Evolutionary conservation across 1,284 basidiomycete genomes (phyloP).

Genomic region (Tylopilus sp.): DNA sequence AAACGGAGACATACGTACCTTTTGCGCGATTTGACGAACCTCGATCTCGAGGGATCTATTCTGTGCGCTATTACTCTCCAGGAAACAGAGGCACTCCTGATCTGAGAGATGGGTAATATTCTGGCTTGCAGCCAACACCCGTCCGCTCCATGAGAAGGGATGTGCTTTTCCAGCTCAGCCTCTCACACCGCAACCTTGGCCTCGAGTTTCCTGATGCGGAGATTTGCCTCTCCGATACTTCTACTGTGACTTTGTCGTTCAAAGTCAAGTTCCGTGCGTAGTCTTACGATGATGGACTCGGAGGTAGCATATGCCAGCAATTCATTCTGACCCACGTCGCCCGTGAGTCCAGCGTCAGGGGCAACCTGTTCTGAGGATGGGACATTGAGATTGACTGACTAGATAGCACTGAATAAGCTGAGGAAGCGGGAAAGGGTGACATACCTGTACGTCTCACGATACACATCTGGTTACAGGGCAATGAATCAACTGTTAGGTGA

Average conservation of each 20-base stretch:
- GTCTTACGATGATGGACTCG: constrained; percentile 54
- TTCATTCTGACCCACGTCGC: constrained; percentile 21
- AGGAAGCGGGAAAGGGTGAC: constrained; percentile 44
- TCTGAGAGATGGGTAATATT: constrained; percentile 25
- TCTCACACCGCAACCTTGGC: no score
- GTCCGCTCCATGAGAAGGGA: no score
- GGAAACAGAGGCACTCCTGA: constrained; percentile 53
- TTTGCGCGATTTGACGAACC: constrained; percentile 51
- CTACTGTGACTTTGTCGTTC: constrained; percentile 58
- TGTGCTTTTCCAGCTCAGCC: no score
- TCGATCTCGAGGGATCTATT: constrained; percentile 61
- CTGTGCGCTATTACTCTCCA: constrained; percentile 51
- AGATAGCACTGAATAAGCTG: constrained; percentile 24
- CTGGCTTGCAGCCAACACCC: not conserved
- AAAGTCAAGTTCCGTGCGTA: constrained; percentile 55
- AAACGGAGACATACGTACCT: constrained; percentile 43
- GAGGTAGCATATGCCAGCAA: constrained; percentile 53
- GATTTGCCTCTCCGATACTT: constrained; percentile 53
- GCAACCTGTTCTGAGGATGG: constrained; percentile 27
- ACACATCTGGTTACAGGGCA: constrained; percentile 62
- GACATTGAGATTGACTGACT: constrained; percentile 35
- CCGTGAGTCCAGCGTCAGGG: not conserved
- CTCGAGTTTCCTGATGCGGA: constrained; percentile 34
- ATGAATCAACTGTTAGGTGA: no score
- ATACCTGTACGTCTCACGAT: constrained; percentile 53